These are phyloP conservation scores for Ophiocordyceps australis DNA, from an alignment of 2,329 filamentous ascomycete genomes.

Conservation along the genomic window DNA sequence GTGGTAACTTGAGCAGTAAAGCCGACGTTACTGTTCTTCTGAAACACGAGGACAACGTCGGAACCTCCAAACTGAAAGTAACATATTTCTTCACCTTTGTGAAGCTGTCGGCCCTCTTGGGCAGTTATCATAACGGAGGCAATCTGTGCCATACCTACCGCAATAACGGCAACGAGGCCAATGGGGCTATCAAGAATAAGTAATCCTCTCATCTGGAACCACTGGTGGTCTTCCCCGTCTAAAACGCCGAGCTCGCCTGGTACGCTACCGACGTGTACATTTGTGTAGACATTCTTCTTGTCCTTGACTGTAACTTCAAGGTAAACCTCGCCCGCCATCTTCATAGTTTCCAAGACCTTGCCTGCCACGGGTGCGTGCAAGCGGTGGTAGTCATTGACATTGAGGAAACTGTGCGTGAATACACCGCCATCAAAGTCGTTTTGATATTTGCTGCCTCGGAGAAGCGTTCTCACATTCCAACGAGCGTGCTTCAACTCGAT, in stretches of 20 bases:
- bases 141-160: conserved; percentile 24
- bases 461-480: conserved; percentile 17
- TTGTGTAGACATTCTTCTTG: neutral
- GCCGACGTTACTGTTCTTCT: conserved; percentile 3
- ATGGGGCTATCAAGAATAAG: conserved; percentile 18
- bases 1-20: neutral
- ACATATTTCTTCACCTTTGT: conserved; percentile 22
- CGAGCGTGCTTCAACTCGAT: conserved; percentile 14
- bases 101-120: conserved; percentile 6
- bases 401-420: conserved; percentile 21
- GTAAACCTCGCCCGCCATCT: conserved; percentile 17
- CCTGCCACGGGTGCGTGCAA: conserved; percentile 20
- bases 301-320: conserved; percentile 13
- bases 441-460: conserved; percentile 12
- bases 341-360: conserved; percentile 15
- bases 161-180: conserved; percentile 20
- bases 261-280: no score
- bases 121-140: conserved; percentile 18
- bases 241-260: no score
- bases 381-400: conserved; percentile 20
- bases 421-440: conserved; percentile 17
- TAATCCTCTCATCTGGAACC: conserved; percentile 17
- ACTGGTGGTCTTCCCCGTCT: conserved; percentile 19
- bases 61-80: conserved; percentile 24
- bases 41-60: conserved; percentile 20